Base-by-base conservation (phyloP, 2,329 filamentous ascomycete genomes). In the Coniochaeta sp. region DNA sequence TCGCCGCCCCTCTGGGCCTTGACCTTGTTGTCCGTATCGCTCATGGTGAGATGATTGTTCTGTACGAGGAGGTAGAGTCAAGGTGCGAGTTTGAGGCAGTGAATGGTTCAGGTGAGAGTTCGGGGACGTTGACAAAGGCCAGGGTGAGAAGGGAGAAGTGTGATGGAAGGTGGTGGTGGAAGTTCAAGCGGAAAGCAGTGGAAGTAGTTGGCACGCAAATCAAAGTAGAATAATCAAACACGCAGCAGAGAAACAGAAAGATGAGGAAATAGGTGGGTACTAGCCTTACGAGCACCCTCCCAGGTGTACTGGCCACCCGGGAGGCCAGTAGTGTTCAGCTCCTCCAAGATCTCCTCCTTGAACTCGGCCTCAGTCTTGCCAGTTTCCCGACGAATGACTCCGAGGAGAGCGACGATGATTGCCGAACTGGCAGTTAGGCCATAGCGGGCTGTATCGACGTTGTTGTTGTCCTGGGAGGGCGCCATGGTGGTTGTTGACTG, bases 1-100 rank as follows among this genome's bases (percentile, higher is more conserved):
- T 27, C 27, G 12, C 7, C 12, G 16, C 24, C 14, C 4, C 45
- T 22, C 2, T 20, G 10, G 42, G 26, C 12, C 26, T 48, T 28
- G 5, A 18, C 7, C 7, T 2, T 48, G 26, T 20, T 31, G 22
- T 48, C 24, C 3, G 26, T n/a, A 8, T 26, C 26, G 38, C 38
- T 42, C 18, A 42, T 42, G 8, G 38, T 26, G 20, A 53, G 52
- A 73, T 61, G 12, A n/a, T 53, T 59, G 8, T 58, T 22, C 16
- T 40, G 31, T 26, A n/a, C 24, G 35, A 40, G 12, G 18, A 22
- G 7, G 22, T 22, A n/a, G 35, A 30, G 6, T 6, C 6, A 30
- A 7, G 27, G 27, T 12, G 27, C 27, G 6, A 6, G 27, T 7
- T 7, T 6, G 27, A 12, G 12, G 12, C 12, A 12, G 6, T 30